phyloP scores from a whole-genome alignment of 2,329 filamentous ascomycete species.

The Colletotrichum gigasporum region DNA sequence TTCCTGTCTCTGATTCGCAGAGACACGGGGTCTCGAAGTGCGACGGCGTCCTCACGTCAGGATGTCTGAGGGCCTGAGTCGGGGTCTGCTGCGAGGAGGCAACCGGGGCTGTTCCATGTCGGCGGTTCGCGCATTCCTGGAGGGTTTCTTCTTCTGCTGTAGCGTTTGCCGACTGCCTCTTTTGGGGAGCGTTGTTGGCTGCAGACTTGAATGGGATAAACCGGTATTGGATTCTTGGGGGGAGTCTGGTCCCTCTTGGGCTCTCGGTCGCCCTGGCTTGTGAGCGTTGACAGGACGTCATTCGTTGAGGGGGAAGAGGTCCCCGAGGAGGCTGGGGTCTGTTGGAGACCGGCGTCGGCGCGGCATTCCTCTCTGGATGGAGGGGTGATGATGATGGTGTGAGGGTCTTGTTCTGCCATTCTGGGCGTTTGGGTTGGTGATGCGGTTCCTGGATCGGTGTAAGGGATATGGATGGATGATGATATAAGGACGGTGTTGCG shows the following conservation, averaged over 20 bases:
- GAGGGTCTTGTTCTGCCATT: background rate
- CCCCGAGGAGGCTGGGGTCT: conserved; percentile 8
- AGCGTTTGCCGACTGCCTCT: background rate
- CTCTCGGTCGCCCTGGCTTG: background rate
- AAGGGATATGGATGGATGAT: conserved; percentile 9
- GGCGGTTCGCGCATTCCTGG: conserved; percentile 19
- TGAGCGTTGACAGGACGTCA: background rate
- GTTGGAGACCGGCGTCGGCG: background rate
- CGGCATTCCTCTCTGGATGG: conserved; percentile 6
- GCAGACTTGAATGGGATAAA: conserved; percentile 14
- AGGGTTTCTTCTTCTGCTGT: background rate
- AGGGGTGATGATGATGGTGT: conserved; percentile 7
- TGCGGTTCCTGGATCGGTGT: conserved; percentile 11
- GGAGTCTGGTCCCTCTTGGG: background rate
- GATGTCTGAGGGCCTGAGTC: background rate
- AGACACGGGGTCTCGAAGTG: conserved; percentile 1
- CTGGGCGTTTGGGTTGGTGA: background rate
- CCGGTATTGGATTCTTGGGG: conserved; percentile 12
- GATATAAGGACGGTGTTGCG: conserved; percentile 21
- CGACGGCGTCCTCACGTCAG: background rate
- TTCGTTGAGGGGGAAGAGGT: background rate
- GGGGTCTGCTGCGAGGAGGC: conserved; percentile 4
- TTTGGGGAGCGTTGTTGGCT: background rate
- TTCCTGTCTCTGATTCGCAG: background rate
- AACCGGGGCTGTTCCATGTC: background rate